Evolutionary conservation across 108 stramenopile species (phyloP), one percentile per base, ranked within the genome.

Genomic region (Cyclostephanos invisitatus): DNA sequence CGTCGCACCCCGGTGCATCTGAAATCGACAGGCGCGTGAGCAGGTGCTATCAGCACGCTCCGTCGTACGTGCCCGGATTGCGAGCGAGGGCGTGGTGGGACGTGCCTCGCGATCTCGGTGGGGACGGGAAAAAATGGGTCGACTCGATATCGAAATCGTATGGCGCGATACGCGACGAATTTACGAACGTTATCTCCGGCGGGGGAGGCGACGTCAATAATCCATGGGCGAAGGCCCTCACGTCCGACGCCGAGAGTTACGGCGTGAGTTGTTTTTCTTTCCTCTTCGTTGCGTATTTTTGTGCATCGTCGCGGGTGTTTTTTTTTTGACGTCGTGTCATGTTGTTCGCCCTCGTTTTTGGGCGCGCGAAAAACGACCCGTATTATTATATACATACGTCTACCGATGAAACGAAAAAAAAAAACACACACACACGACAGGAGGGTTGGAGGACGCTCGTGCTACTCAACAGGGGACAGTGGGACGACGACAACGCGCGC

Each of bases 381-480:
- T n/a, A n/a, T n/a, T n/a, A n/a, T n/a, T n/a, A n/a, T n/a, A n/a
- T n/a, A n/a, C n/a, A n/a, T n/a, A n/a, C n/a, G n/a, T n/a, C n/a
- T n/a, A n/a, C n/a, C n/a, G n/a, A n/a, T n/a, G n/a, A n/a, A n/a
- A n/a, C n/a, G n/a, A n/a, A n/a, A n/a, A n/a, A n/a, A n/a, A 32
- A 32, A 32, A 32, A 32, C 32, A 32, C 2, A 32, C 32, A 32
- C 32, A 32, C 2, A 32, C 32, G 4, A 32, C 36, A 61, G 60
- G 87, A 83, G 17, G 94, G 92, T 7, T 97, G 97, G 97, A 93
- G 85, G 62, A 97, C 96, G 32, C 76, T 96, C 8, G 95, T 95
- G 4, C 67, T 97, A 35, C 75, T 93, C 68, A 90, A 96, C 80
- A 88, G 97, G n/a, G 92, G 91, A 29, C 81, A 81, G n/a, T 97